Percentiles rank a stretch among this genome's conserved stretches.
These are phyloP conservation scores for Solanum piurae DNA, from an alignment of 257 asterid genomes.

Conservation along the genomic window DNA sequence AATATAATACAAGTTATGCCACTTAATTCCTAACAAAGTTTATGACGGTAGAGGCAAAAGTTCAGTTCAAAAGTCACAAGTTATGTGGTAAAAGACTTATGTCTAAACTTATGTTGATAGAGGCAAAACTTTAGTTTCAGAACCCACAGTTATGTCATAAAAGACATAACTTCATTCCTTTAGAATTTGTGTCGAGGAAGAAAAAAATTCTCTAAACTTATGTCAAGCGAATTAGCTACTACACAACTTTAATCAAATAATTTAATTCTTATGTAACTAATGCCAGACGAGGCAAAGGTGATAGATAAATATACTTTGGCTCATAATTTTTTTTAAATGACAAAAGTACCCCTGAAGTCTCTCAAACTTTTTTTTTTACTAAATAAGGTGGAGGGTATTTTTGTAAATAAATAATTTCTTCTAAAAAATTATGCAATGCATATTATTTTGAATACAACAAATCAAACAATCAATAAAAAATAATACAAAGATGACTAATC, in stretches of 20 bases:
- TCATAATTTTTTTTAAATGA: not conserved
- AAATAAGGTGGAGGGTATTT: not conserved
- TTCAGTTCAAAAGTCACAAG: not conserved
- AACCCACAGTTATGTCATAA: not conserved
- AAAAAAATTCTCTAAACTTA: not conserved
- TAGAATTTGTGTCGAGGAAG: fast-evolving
- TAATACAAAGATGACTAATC: too few species aligned
- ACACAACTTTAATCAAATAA: fast-evolving
- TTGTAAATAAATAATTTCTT: too few species aligned
- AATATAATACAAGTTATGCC: not conserved
- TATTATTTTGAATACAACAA: not conserved
- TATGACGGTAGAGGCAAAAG: not conserved
- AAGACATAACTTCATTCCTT: not conserved
- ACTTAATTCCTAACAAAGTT: not conserved
- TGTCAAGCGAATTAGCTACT: not conserved
- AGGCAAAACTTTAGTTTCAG: not conserved
- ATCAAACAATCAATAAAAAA: fast-evolving
- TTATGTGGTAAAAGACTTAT: not conserved
- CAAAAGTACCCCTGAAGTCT: not conserved
- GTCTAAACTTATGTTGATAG: not conserved
- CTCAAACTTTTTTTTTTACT: not conserved
- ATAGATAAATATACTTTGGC: not conserved
- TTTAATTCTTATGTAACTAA: not conserved
- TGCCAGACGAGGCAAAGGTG: not conserved
- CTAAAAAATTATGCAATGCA: not conserved